A percentile compares a stretch with the other conserved stretches of the same genome.
Evolutionary conservation across 2,329 filamentous ascomycete genomes (phyloP).

Genomic region (Xylariaceae sp.): DNA sequence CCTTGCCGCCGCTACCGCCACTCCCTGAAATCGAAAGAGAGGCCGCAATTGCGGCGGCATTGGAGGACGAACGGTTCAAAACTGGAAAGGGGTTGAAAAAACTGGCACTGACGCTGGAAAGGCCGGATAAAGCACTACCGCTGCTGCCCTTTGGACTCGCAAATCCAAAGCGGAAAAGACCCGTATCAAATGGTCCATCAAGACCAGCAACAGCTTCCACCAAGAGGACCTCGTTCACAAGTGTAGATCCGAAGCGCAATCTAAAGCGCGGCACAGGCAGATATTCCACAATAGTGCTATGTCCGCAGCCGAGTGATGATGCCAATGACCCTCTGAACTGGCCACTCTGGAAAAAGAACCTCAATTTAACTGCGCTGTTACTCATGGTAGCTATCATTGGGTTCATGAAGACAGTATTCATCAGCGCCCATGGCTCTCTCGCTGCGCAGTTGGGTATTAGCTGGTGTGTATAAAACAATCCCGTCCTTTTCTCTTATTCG

Average conservation of each 20-base stretch:
- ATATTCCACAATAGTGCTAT: conserved; percentile 43
- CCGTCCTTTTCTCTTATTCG: too few species aligned
- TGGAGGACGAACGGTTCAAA: conserved; percentile 2
- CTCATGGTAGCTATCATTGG: conserved; percentile 43
- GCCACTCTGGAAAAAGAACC: conserved; percentile 52
- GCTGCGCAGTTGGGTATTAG: conserved; percentile 42
- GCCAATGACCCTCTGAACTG: conserved; percentile 57
- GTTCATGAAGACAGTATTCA: conserved; percentile 54
- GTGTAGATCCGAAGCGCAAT: conserved; percentile 32
- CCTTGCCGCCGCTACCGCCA: conserved; percentile 26
- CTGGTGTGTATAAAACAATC: too few species aligned
- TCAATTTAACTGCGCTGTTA: conserved; percentile 47
- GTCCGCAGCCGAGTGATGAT: conserved; percentile 56
- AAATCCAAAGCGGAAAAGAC: conserved; percentile 15
- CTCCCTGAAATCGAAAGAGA: conserved; percentile 19
- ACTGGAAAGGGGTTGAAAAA: conserved; percentile 7
- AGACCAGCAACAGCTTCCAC: conserved; percentile 35
- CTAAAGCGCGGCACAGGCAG: conserved; percentile 50
- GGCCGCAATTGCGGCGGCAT: conserved; percentile 6
- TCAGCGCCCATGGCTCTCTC: conserved; percentile 47
- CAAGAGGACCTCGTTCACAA: conserved; percentile 36
- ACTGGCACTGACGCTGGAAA: conserved; percentile 9
- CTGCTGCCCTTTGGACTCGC: conserved; percentile 16
- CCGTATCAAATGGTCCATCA: conserved; percentile 22
- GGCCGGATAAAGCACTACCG: conserved; percentile 14